Base-by-base conservation (phyloP, 1,284 basidiomycete genomes). In the Heimioporus punctisporus region DNA sequence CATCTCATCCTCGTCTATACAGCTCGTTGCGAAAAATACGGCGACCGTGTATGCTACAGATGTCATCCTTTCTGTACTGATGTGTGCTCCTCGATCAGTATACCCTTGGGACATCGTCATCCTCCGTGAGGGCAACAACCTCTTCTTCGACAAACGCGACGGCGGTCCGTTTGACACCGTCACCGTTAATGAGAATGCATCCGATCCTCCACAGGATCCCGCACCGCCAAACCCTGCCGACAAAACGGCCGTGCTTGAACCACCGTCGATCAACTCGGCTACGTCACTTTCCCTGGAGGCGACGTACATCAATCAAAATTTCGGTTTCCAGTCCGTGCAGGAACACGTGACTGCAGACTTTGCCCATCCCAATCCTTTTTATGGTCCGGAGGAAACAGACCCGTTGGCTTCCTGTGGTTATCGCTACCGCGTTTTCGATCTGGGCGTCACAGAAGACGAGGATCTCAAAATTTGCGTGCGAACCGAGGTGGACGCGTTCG, bases 91-190 rank as follows among this genome's bases (percentile, higher is more conserved):
- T 8, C 83, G 97, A 61, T 96, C 95, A 17, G 93, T 98, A 56
- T 97, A 98, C 76, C 97, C 97, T 25, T 99, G 97, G 97, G 97
- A 99, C 72, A 95, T 99, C 59, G 92, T 99, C 60, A 90, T 99
- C 63, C 83, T 95, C 49, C 89, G 94, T 50, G 93, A 97, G 68
- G 95, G 95, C 41, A 89, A 95, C 76, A 93, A 91, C 72, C 76
- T 99, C 25, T 99, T 94, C 82, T 86, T 99, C 61, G 97, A 99
- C 81, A 99, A 99, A 77, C 92, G 97, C 55, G 95, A 97, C 71
- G 96, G 96, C 30, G 97, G 97, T 52, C 91, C 97, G 2, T 98
- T 99, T 64, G 93, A 99, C 75, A 97, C 92, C 51, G 89, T 98
- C 56, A 98, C 96, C 21, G 97, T 99, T 68, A 99, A 99, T 76